A percentile compares a stretch with the other conserved stretches of the same genome.
These are phyloP conservation scores for Scalesia atractyloides DNA, from an alignment of 129 eudicot species.

Conservation along the genomic window DNA sequence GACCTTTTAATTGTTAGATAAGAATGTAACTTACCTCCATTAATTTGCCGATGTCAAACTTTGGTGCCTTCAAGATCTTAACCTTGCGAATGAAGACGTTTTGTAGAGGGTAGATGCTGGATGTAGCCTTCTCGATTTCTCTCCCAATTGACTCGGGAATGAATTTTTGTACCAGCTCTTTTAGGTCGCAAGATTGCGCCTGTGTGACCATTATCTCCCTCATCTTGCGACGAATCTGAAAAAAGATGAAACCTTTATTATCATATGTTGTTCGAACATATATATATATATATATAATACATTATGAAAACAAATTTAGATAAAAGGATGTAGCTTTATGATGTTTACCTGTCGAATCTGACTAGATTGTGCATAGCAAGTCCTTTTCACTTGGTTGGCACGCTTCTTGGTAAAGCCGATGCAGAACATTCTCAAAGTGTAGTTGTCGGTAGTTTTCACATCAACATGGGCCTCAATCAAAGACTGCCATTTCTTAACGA, in stretches of 20 bases:
- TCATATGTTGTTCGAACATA: neutral
- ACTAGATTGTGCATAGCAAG: constrained; percentile 86
- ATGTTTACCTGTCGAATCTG: constrained; percentile 67
- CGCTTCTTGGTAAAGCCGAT: constrained; percentile 90
- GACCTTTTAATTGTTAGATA: neutral
- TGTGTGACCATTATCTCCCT: constrained; percentile 78
- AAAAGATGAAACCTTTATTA: neutral
- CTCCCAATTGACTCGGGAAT: constrained; percentile 76
- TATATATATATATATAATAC: neutral
- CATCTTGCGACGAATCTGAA: constrained; percentile 83
- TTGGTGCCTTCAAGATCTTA: constrained; percentile 82
- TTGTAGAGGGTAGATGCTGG: constrained; percentile 78
- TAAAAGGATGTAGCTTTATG: neutral
- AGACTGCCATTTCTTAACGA: constrained; percentile 81
- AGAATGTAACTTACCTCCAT: constrained; percentile 59
- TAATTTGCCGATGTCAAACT: constrained; percentile 72
- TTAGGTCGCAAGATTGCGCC: constrained; percentile 74
- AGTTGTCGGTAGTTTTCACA: constrained; percentile 83
- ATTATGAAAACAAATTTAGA: neutral
- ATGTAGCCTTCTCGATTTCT: constrained; percentile 86
- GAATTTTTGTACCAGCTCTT: constrained; percentile 73
- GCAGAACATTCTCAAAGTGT: constrained; percentile 75
- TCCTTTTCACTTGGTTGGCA: constrained; percentile 81
- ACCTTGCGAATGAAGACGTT: constrained; percentile 77
- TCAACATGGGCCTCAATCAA: constrained; percentile 85